Percentiles rank a stretch among this genome's conserved stretches.
These are phyloP conservation scores for Cercospora sesami DNA, from an alignment of 2,329 filamentous ascomycete species.

Conservation along the genomic window DNA sequence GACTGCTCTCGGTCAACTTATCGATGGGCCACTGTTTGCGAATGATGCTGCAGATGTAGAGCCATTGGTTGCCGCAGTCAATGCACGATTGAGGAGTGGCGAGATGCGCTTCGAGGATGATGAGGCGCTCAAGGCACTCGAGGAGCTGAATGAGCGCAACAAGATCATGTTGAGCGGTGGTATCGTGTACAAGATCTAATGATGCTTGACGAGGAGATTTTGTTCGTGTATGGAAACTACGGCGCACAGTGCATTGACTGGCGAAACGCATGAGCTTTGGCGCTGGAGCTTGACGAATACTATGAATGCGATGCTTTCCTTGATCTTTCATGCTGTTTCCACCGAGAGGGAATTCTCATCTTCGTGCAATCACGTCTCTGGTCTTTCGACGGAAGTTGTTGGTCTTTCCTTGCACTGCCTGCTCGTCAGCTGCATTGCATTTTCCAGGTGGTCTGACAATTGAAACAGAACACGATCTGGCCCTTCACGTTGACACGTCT, in stretches of 20 bases:
- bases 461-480: neutral
- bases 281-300: neutral
- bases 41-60: constrained; percentile 79
- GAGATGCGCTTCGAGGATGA: constrained; percentile 62
- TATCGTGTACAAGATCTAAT: constrained; percentile 53
- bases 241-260: neutral
- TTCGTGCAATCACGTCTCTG: neutral
- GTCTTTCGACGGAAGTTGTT: neutral
- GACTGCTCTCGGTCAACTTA: constrained; percentile 75
- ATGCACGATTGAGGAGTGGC: constrained; percentile 64
- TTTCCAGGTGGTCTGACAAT: neutral
- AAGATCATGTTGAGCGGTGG: constrained; percentile 73
- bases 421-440: neutral
- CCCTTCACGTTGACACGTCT: neutral
- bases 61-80: constrained; percentile 75
- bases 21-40: constrained; percentile 79
- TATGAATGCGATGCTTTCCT: neutral
- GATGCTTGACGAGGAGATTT: neutral
- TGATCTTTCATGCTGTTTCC: neutral
- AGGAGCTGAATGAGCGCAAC: constrained; percentile 77
- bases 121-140: constrained; percentile 76
- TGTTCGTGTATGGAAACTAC: neutral
- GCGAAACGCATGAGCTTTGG: neutral
- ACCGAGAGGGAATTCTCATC: neutral
- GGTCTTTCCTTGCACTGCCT: neutral